Conservation (phyloP, 1,284 basidiomycete genomes). For the Pseudozyma sp. region DNA sequence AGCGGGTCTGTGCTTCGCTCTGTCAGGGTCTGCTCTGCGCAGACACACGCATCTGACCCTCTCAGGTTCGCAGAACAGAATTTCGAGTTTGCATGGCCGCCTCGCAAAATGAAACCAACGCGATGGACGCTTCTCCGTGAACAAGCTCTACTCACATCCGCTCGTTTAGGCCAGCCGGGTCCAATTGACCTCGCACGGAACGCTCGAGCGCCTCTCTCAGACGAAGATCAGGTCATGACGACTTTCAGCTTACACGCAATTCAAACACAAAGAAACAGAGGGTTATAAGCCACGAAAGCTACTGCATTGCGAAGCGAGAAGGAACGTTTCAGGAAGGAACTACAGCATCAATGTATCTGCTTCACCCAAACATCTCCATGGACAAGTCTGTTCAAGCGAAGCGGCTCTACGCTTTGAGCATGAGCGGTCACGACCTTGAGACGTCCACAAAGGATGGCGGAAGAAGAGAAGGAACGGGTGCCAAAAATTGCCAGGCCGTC, state of each 20-base stretch:
- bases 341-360: slow-evolving; percentile 2
- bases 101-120: background rate
- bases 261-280: background rate
- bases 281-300: background rate
- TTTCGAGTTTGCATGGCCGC: slow-evolving; percentile 46
- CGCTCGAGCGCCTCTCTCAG: background rate
- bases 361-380: slow-evolving; percentile 21
- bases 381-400: background rate
- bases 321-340: background rate
- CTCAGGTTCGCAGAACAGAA: background rate
- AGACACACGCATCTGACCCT: slow-evolving; percentile 3
- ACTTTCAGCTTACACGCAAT: background rate
- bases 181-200: background rate
- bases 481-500: slow-evolving; percentile 65
- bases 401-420: slow-evolving; percentile 28
- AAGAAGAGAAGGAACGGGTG: slow-evolving; percentile 41
- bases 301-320: background rate
- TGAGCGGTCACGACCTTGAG: background rate
- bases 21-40: background rate
- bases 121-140: too few relatives aligned
- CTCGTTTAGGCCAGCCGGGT: too few relatives aligned
- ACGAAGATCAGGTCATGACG: background rate
- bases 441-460: slow-evolving; percentile 9
- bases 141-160: too few relatives aligned
- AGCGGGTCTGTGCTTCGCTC: slow-evolving; percentile 11